Percentiles rank a stretch among this genome's conserved stretches.
Conservation (phyloP, 306 rosid genomes). For the Lathyrus sativus region DNA sequence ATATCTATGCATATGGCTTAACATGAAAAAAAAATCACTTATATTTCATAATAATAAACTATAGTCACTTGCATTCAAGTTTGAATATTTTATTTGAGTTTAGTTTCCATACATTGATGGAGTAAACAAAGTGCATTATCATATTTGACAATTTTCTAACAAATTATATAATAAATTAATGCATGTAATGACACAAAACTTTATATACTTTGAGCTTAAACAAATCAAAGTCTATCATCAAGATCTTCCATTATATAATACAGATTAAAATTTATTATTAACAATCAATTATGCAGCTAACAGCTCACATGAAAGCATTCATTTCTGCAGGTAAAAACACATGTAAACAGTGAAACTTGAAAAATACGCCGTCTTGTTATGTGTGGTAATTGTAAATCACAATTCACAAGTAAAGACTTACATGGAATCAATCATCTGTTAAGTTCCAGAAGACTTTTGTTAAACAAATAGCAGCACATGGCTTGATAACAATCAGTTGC, state of each 20-base stretch:
- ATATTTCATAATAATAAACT: constrained; percentile 27
- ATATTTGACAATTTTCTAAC: background rate
- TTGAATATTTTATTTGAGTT: background rate
- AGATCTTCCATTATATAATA: background rate
- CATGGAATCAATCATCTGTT: constrained; percentile 35
- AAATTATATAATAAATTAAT: background rate
- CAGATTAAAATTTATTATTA: background rate
- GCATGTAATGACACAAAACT: background rate
- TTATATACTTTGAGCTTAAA: background rate
- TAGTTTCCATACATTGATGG: constrained; percentile 1
- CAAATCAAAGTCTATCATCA: background rate
- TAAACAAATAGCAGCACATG: constrained; percentile 37
- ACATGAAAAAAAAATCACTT: constrained; percentile 4
- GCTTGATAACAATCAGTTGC: constrained; percentile 6
- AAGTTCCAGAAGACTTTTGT: constrained; percentile 35
- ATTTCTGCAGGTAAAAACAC: constrained; percentile 43
- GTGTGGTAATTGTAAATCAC: constrained; percentile 8
- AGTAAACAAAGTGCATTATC: background rate
- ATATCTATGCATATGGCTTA: background rate
- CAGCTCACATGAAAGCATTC: constrained; percentile 48
- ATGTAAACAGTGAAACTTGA: constrained; percentile 29
- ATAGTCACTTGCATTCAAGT: constrained; percentile 31
- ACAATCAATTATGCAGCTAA: constrained; percentile 12
- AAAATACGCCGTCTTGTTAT: constrained; percentile 35
- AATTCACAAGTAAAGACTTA: constrained; percentile 21